Base-by-base conservation (phyloP, 148 eudicot species). In the Cornus kousa region DNA sequence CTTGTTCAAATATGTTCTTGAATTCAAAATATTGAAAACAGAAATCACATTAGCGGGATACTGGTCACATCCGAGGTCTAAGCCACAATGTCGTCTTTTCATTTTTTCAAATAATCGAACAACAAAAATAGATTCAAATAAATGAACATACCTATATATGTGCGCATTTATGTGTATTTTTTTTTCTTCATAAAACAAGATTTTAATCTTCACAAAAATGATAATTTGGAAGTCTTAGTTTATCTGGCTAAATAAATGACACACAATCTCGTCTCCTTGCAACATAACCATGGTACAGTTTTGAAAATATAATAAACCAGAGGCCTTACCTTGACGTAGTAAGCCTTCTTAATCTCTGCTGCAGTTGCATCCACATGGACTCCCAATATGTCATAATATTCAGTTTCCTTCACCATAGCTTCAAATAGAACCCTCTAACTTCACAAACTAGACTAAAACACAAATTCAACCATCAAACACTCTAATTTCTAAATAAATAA, bases 291-390 rank as follows among this genome's bases (percentile, higher is more conserved):
- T 35, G 37, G 5, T 0, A 35, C 0, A 35, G 37, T 62, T 55
- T 55, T 8, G 37, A 24, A 40, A 8, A 48, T 4, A 11, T 48
- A 48, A 48, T 48, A 48, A 57, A 16, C 22, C 14, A 16, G 53
- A 48, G 37, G 37, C 66, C 71, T 79, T 64, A 87, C 99, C 91
- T 91, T 89, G 43, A 88, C 13, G 78, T 93, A 93, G 80, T 95
- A 95, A 53, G 99, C 99, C 83, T 93, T 95, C 85, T 91, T 95
- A 75, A 95, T 91, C 5, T 95, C 97, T 9, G 89, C 84, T 5
- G 92, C 69, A 46, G 94, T 73, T 59, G 99, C 97, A 80, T 87
- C 90, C 70, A 77, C 88, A 68, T 82, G 68, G 46, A 95, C 97
- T 77, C 94, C 99, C 79, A 95, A 83, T 70, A 89, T 80, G 57